Base-by-base conservation (phyloP, 176 grass and related monocot genomes). In the Dendrocalamus sinicus region DNA sequence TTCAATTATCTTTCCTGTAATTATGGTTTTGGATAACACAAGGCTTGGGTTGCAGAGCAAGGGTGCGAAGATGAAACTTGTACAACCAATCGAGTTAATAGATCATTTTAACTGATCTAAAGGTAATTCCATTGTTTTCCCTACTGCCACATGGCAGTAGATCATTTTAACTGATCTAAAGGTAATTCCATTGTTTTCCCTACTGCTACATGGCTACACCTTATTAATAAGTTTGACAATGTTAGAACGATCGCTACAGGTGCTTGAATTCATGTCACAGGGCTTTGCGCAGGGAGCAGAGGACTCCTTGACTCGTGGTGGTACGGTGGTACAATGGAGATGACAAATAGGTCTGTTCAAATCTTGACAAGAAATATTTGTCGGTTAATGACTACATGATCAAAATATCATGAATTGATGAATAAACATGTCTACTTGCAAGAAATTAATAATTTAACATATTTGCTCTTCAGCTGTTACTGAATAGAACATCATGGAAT, bases 51-150 rank as follows among this genome's bases (percentile, higher is more conserved):
- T 69, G 69, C 60, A 58, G 12, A 47, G 51, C 12, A 37, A 6
- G 30, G 30, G 43, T 80, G 83, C 22, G 19, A 79, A 15, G 3
- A 58, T 48, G 58, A 16, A 66, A 74, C 3, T 39, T 57, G 23
- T 20, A 20, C 6, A 71, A 16, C 43, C 58, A 24, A 60, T 52
- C 23, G 46, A 41, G 41, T 10, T 4, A 75, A 13, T 64, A 9
- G 0, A 7, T 53, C 30, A 76, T 66, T 76, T 65, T 48, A 12
- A 67, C 46, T 19, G n/a, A 13, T 44, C 9, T 28, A 13, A 67
- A 76, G 83, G 83, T 76, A 55, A 55, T 15, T 67, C 23, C 54
- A 9, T 76, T 5, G 14, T 66, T 76, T 84, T 30, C 15, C 46
- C 22, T 41, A 20, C 14, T 28, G 32, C 22, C 30, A 20, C 79